These are phyloP conservation scores for Cystobasidium slooffiae DNA, from an alignment of 1,284 basidiomycete genomes.

Conservation along the genomic window DNA sequence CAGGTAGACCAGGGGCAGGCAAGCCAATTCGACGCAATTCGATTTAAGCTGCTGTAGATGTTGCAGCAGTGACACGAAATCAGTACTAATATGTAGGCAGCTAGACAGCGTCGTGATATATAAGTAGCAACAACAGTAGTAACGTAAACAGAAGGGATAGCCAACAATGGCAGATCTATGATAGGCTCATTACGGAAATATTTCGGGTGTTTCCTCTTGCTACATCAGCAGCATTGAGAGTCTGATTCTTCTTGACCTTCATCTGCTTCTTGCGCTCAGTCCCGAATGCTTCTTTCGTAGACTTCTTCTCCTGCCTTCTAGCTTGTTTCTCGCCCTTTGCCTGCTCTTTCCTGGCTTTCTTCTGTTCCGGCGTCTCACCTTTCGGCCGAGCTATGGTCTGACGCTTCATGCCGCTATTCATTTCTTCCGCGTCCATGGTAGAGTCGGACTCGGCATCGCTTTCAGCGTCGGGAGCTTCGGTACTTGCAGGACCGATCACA, in stretches of 20 bases:
- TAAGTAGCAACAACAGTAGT: conserved; percentile 17
- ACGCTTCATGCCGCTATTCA: conserved; percentile 7
- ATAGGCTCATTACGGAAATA: conserved; percentile 4
- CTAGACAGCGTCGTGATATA: neutral
- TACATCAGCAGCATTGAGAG: conserved; percentile 40
- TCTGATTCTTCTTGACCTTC: conserved; percentile 25
- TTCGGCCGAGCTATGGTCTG: conserved; percentile 68
- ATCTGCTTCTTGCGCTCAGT: conserved; percentile 73
- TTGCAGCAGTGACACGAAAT: neutral
- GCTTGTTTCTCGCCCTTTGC: conserved; percentile 76
- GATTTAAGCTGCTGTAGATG: conserved; percentile 3
- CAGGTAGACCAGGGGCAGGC: conserved; percentile 33
- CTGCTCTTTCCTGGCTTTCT: conserved; percentile 82
- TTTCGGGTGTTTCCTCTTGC: conserved; percentile 11
- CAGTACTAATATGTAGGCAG: neutral
- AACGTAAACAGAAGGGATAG: neutral
- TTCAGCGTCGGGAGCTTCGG: conserved; percentile 47
- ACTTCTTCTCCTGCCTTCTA: conserved; percentile 80
- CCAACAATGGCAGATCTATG: conserved; percentile 2
- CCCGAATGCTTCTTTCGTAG: conserved; percentile 73
- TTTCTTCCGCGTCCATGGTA: conserved; percentile 45
- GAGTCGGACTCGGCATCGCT: conserved; percentile 46
- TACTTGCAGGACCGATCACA: conserved; percentile 53
- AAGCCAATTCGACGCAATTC: conserved; percentile 40
- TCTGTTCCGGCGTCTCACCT: conserved; percentile 81